A percentile compares a stretch with the other conserved stretches of the same genome.
phyloP scores from a whole-genome alignment of 2,329 filamentous ascomycete genomes.

The Coniella vitis region DNA sequence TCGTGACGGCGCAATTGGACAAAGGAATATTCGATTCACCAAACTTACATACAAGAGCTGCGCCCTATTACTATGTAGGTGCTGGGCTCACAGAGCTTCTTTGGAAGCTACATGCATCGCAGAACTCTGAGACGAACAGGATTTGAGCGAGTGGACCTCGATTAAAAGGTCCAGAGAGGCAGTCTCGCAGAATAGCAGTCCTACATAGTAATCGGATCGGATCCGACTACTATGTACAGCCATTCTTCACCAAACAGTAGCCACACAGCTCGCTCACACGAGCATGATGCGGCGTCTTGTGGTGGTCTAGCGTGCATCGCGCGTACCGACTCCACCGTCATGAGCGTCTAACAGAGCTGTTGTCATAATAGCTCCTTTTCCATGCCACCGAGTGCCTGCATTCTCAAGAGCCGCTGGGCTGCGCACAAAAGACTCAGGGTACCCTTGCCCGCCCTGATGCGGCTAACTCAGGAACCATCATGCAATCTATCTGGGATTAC shows the following conservation, averaged over 20 bases:
- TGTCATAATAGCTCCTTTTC: not conserved
- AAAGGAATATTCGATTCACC: not conserved
- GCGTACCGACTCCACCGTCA: too few relatives aligned
- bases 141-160: slow-evolving; percentile 8
- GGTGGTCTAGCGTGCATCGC: too few relatives aligned
- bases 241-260: too few relatives aligned
- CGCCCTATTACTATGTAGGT: not conserved
- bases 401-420: not conserved
- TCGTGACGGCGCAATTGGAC: too few relatives aligned
- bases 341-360: too few relatives aligned
- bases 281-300: too few relatives aligned
- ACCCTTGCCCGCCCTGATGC: slow-evolving; percentile 1
- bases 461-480: slow-evolving; percentile 7
- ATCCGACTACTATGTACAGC: too few relatives aligned
- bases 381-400: not conserved
- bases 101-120: not conserved
- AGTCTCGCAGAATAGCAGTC: too few relatives aligned
- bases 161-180: not conserved
- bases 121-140: slow-evolving; percentile 9
- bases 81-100: not conserved
- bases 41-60: not conserved
- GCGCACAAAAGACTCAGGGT: not conserved
- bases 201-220: too few relatives aligned
- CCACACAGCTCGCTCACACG: too few relatives aligned
- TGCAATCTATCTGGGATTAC: not conserved